These are phyloP conservation scores for Blastomyces silverae DNA, from an alignment of 2,329 filamentous ascomycete species.

Conservation along the genomic window DNA sequence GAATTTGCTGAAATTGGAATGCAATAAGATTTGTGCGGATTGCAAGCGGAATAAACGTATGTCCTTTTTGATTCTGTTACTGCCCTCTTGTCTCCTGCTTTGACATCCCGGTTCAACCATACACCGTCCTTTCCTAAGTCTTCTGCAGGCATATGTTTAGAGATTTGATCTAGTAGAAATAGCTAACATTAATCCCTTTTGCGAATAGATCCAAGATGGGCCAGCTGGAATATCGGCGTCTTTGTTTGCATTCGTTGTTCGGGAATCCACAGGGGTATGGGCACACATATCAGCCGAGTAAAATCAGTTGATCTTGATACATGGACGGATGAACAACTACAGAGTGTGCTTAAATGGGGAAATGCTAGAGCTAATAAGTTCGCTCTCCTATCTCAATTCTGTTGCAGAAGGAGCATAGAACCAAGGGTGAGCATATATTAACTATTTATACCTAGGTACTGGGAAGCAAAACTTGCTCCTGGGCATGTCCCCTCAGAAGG, in stretches of 20 bases:
- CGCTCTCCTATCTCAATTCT: slow-evolving; percentile 22
- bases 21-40: slow-evolving; percentile 95
- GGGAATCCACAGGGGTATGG: slow-evolving; percentile 97
- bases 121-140: slow-evolving; percentile 5
- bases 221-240: slow-evolving; percentile 95
- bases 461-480: slow-evolving; percentile 87
- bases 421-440: slow-evolving; percentile 17
- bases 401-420: slow-evolving; percentile 15
- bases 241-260: slow-evolving; percentile 98
- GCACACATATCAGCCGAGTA: slow-evolving; percentile 94
- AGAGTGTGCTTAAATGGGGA: slow-evolving; percentile 91
- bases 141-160: background rate
- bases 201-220: slow-evolving; percentile 83
- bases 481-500: slow-evolving; percentile 91
- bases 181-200: slow-evolving; percentile 6
- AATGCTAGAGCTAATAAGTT: slow-evolving; percentile 93
- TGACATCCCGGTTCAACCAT: background rate
- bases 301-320: slow-evolving; percentile 97
- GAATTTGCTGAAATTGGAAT: slow-evolving; percentile 84
- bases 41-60: slow-evolving; percentile 98
- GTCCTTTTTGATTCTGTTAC: slow-evolving; percentile 27
- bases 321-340: slow-evolving; percentile 97
- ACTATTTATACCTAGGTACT: slow-evolving; percentile 52
- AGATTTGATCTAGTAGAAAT: background rate
- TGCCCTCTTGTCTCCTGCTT: background rate